phyloP scores from a whole-genome alignment of 106 monocot species.

The Dendrobium officinale region DNA sequence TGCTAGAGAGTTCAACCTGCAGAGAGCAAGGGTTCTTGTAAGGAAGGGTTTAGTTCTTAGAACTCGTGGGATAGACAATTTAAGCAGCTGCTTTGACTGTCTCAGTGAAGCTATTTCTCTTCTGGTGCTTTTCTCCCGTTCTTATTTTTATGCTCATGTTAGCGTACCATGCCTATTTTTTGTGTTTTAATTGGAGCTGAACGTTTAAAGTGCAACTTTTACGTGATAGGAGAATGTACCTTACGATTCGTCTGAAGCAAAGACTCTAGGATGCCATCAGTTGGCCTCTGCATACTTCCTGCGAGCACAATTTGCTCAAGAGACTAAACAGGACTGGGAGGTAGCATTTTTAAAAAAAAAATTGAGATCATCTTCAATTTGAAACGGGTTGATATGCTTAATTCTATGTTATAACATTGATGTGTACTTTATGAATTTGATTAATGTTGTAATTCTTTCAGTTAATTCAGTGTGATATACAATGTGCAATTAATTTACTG shows the following conservation, averaged over 20 bases:
- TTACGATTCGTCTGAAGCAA: constrained; percentile 18
- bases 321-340: constrained; percentile 39
- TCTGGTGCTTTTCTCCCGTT: constrained; percentile 37
- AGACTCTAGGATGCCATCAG: constrained; percentile 27
- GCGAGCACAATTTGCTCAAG: constrained; percentile 68
- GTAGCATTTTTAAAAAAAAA: constrained; percentile 13
- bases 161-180: neutral
- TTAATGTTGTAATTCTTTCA: constrained; percentile 15
- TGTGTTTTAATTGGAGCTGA: neutral
- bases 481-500: constrained; percentile 31
- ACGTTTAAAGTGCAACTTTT: neutral
- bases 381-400: neutral
- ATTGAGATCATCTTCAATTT: neutral
- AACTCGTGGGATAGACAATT: constrained; percentile 41
- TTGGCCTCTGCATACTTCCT: constrained; percentile 58
- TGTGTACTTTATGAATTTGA: neutral
- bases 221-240: constrained; percentile 25
- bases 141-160: constrained; percentile 7
- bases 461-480: constrained; percentile 36
- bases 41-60: constrained; percentile 53
- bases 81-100: constrained; percentile 46
- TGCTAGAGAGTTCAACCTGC: constrained; percentile 31
- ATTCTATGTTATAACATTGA: neutral
- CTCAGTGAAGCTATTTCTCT: constrained; percentile 65
- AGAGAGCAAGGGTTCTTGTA: constrained; percentile 56